Percentiles rank a stretch among this genome's conserved stretches.
Evolutionary conservation across 257 asterid species (phyloP).

Genomic region (Craterostigma plantagineum): DNA sequence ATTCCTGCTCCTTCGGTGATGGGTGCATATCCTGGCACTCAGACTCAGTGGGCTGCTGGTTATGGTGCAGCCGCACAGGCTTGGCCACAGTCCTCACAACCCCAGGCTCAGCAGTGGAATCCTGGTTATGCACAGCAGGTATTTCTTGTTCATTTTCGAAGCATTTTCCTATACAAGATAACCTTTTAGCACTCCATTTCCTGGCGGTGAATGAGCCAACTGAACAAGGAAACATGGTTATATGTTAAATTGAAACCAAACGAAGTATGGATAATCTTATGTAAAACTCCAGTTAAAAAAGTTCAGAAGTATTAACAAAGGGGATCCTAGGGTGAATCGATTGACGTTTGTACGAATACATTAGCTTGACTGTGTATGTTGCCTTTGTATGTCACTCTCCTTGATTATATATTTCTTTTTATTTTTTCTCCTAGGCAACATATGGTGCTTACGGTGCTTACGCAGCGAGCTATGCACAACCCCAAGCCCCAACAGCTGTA

Average conservation of each 20-base stretch:
- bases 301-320: too few species aligned
- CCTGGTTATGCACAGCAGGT: conserved; percentile 88
- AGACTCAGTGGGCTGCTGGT: conserved; percentile 75
- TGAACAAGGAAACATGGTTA: too few species aligned
- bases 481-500: conserved; percentile 49
- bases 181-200: too few species aligned
- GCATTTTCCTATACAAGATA: too few species aligned
- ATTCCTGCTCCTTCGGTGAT: conserved; percentile 41
- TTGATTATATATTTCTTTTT: background rate
- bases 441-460: conserved; percentile 55
- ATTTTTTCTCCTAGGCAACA: conserved; percentile 31
- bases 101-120: conserved; percentile 75
- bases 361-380: background rate
- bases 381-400: too few species aligned
- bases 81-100: conserved; percentile 77
- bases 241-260: too few species aligned
- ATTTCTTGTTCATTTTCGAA: background rate
- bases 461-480: conserved; percentile 42
- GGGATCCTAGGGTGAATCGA: too few species aligned
- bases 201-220: too few species aligned
- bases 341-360: too few species aligned
- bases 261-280: too few species aligned
- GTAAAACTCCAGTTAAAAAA: too few species aligned
- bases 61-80: conserved; percentile 71
- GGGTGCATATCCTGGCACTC: conserved; percentile 61